Evolutionary conservation across 768 basidiomycete species (phyloP), one percentile per base, ranked within the genome.

Genomic region (Phaeotremella fagi): DNA sequence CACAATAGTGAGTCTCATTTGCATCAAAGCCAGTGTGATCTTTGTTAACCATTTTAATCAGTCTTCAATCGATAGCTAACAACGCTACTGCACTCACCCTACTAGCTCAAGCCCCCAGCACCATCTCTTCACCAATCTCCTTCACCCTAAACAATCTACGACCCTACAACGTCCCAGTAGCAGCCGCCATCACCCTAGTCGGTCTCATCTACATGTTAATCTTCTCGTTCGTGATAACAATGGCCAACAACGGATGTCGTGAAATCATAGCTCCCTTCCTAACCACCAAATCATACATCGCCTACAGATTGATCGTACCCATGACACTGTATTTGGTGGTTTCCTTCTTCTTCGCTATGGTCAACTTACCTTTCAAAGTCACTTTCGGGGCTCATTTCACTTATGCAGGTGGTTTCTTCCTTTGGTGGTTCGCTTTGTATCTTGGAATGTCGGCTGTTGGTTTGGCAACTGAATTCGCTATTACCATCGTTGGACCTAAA

Each of bases 141-240:
- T 77, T 65, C 63, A 72, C 68, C 22, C 49, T 76, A 43, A 54
- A 71, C 63, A 79, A 79, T 59, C 61, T 80, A 6, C 63, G 78
- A 20, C 77, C 77, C 0, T 79, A 78, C 56, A 52, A 61, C 41
- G 61, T 67, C 38, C 68, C 69, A n/a, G 75, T 78, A 4, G 77
- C 78, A 0, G 70, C 71, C 12, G 79, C 79, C 3, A 74, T 79
- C 43, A 77, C 76, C 1, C 74, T 80, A 5, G 79, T 80, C 51
- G 79, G 72, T 20, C 52, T 67, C 12, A 74, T 74, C 28, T 74
- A 71, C 64, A 63, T 69, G 60, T 53, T 74, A 33, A 72, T 74
- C 51, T 72, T 74, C 58, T 50, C 70, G 0, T 74, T 74, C 52
- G 59, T 71, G 55, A 59, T 72, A 36, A 65, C 67, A 12, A 74